These are phyloP conservation scores for Quercus suber DNA, from an alignment of 306 rosid species.

Conservation along the genomic window DNA sequence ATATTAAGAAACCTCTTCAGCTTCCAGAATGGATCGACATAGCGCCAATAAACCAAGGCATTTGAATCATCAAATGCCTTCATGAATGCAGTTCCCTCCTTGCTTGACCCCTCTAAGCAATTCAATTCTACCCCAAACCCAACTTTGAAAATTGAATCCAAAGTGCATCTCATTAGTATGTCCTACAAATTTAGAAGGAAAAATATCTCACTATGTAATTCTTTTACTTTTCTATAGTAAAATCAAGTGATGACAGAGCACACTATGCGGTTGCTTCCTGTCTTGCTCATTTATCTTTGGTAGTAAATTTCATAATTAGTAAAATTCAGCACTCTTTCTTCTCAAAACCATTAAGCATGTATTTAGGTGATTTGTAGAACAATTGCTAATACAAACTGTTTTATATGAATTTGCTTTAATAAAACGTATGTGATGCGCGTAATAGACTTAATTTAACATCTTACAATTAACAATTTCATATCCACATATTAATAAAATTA, in stretches of 20 bases:
- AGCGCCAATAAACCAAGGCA: slow-evolving; percentile 58
- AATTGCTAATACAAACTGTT: too few species aligned
- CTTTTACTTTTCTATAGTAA: too few species aligned
- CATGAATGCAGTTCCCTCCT: slow-evolving; percentile 55
- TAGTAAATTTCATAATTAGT: too few species aligned
- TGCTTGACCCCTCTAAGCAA: slow-evolving; percentile 62
- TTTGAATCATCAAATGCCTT: slow-evolving; percentile 73
- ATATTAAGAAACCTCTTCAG: slow-evolving; percentile 57
- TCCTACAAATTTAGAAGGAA: slow-evolving; percentile 34
- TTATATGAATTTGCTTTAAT: too few species aligned
- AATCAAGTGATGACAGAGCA: not conserved
- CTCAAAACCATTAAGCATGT: too few species aligned
- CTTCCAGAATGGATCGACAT: slow-evolving; percentile 69
- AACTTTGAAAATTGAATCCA: slow-evolving; percentile 82
- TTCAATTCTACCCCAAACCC: slow-evolving; percentile 80
- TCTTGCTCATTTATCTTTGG: too few species aligned
- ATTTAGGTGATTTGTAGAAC: too few species aligned
- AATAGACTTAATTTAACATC: not conserved
- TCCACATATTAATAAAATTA: too few species aligned
- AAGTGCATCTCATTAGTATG: slow-evolving; percentile 55
- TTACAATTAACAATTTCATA: too few species aligned
- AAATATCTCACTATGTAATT: not conserved
- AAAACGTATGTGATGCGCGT: too few species aligned
- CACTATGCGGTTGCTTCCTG: too few species aligned
- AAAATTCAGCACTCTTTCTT: too few species aligned